Percentiles rank a stretch among this genome's conserved stretches.
Evolutionary conservation across 495 filamentous ascomycete genomes (phyloP).

Genomic region (Annulohypoxylon moriforme): DNA sequence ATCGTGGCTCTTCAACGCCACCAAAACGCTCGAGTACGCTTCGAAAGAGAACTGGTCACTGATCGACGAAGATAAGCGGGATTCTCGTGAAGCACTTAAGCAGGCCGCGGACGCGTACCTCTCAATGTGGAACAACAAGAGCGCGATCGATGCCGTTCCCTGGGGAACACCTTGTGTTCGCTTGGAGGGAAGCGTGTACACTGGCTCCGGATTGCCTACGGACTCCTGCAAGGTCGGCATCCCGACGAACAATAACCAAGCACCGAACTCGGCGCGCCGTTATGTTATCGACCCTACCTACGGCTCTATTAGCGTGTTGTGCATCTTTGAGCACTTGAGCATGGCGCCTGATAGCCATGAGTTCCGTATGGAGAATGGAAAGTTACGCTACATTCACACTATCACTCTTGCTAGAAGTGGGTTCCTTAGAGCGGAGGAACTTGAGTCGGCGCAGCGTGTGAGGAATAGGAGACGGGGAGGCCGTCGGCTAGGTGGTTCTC

Average conservation of each 20-base stretch:
- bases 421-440: conserved; percentile 30
- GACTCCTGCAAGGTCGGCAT: conserved; percentile 56
- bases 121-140: conserved; percentile 54
- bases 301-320: conserved; percentile 54
- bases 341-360: conserved; percentile 56
- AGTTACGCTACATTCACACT: conserved; percentile 57
- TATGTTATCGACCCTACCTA: conserved; percentile 56
- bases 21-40: conserved; percentile 52
- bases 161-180: conserved; percentile 57
- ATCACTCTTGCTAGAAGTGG: conserved; percentile 61
- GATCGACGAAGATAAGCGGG: conserved; percentile 48
- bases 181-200: conserved; percentile 55
- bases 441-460: neutral
- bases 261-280: conserved; percentile 52
- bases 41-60: conserved; percentile 52
- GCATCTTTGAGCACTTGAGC: conserved; percentile 56
- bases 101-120: conserved; percentile 56
- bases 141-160: conserved; percentile 49
- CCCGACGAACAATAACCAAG: conserved; percentile 53
- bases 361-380: conserved; percentile 57
- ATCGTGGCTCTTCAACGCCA: conserved; percentile 57
- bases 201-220: conserved; percentile 48
- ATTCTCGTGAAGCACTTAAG: conserved; percentile 47
- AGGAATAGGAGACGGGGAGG: conserved; percentile 18
- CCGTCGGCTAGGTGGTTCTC: neutral